Conservation (phyloP, 805 yeast genomes). For the Ogataea pini region DNA sequence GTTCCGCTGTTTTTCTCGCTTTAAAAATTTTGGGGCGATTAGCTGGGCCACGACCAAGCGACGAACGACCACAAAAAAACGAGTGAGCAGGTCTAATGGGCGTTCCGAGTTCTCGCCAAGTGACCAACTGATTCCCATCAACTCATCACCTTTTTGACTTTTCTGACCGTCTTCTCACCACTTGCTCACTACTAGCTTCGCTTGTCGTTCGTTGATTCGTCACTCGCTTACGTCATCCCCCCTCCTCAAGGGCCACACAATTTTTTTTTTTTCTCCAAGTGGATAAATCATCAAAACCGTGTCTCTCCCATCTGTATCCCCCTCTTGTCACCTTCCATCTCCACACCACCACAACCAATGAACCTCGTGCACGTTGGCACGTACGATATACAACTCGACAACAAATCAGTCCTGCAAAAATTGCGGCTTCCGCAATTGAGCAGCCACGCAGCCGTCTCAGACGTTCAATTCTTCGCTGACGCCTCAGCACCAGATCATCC, state of each 20-base stretch:
- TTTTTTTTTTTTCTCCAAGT: not conserved
- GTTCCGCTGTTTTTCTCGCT: conserved; percentile 9
- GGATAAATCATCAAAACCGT: not conserved
- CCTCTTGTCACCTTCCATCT: no score
- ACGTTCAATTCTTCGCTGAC: conserved; percentile 9
- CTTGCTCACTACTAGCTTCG: not conserved
- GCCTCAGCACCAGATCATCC: not conserved
- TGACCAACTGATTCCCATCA: no score
- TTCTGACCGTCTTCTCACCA: no score
- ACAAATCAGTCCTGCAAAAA: conserved; percentile 2
- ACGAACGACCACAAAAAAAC: not conserved
- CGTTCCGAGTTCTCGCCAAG: no score
- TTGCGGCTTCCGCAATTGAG: conserved; percentile 1
- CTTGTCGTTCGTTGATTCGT: not conserved
- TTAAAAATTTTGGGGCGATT: conserved; percentile 6
- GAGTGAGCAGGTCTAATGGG: no score
- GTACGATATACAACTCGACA: conserved; percentile 6
- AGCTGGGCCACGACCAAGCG: conserved; percentile 4
- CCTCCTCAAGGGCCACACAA: not conserved
- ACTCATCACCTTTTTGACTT: no score
- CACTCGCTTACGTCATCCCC: not conserved
- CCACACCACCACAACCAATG: not conserved
- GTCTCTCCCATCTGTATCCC: not conserved
- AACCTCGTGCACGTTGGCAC: conserved; percentile 7
- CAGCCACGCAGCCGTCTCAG: not conserved